Base-by-base conservation (phyloP, 2,329 filamentous ascomycete species). In the Aspergillus sclerotialis region DNA sequence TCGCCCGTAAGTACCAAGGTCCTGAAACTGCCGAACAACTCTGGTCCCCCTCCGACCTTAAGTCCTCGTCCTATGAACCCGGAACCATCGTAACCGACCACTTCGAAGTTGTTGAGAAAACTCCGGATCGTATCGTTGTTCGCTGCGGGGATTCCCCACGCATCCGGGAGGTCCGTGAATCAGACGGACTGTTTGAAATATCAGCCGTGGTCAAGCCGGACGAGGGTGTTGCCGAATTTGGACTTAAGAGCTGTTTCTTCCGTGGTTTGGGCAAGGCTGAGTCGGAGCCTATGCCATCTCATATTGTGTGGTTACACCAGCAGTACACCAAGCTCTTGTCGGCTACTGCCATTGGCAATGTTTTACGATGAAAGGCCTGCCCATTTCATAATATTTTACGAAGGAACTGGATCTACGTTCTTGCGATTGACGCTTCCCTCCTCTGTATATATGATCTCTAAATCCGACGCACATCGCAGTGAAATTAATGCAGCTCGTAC, bases 41-140 rank as follows among this genome's bases (percentile, higher is more conserved):
- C 1, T 85, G 81, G 78, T 68, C 70, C 2, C 62, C 55, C 3
- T 58, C 69, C 8, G 68, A 79, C 33, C 69, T 85, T 2, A 55
- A 67, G 5, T 46, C 59, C n/a, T 76, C 67, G 37, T 67, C 46
- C 7, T 85, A 84, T 52, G 71, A 78, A 13, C 65, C 71, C 25
- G 80, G 80, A 21, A 82, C 80, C 1, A 53, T 67, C 26, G 73
- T 85, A 37, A 82, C 76, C 3, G 79, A 85, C 52, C 81, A 85
- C 56, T 85, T 85, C 50, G 78, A 84, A 55, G 79, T 85, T 0
- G 63, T 85, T 1, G 73, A 78, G 34, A 80, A 80, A 60, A 78
- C 73, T 0, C 63, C 72, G 0, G 69, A 68, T 5, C 64, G 69
- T 8, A 79, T 84, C 39, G 68, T 77, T 1, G 69, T 84, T 14